Percentiles rank a stretch among this genome's conserved stretches.
Conservation (phyloP, 2,329 filamentous ascomycete species). For the Shiraia sp. region DNA sequence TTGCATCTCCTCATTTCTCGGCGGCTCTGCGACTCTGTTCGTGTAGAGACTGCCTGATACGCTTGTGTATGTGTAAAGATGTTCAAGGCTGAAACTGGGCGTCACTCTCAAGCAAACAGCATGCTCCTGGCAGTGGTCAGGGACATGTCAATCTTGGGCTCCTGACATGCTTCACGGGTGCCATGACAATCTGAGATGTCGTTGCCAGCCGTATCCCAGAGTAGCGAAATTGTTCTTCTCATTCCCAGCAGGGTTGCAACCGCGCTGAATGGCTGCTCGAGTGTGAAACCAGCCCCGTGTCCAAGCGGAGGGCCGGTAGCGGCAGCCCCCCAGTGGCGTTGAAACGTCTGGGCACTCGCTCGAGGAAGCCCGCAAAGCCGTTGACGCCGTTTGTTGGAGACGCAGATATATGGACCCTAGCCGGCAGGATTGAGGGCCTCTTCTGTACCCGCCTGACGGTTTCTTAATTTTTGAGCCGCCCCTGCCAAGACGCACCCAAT, state of each 20-base stretch:
- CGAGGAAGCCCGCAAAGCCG: constrained; percentile 9
- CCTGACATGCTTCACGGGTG: not conserved
- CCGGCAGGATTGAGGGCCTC: too few species aligned
- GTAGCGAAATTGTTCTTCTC: constrained; percentile 16
- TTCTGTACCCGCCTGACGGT: constrained; percentile 11
- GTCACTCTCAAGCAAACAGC: not conserved
- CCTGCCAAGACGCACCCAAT: too few species aligned
- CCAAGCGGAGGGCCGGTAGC: constrained; percentile 22
- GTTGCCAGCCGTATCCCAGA: constrained; percentile 15
- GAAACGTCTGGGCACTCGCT: constrained; percentile 20
- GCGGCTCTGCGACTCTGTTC: constrained; percentile 33
- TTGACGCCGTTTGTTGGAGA: constrained; percentile 16
- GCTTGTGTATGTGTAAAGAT: constrained; percentile 19
- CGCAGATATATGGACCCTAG: constrained; percentile 8
- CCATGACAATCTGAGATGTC: constrained; percentile 5
- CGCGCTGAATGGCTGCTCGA: constrained; percentile 13
- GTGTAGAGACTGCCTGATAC: constrained; percentile 26
- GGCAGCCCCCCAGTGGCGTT: constrained; percentile 29
- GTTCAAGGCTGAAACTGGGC: constrained; percentile 31
- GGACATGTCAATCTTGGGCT: not conserved
- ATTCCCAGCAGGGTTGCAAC: constrained; percentile 11
- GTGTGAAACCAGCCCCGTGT: constrained; percentile 21
- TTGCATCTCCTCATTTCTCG: too few species aligned
- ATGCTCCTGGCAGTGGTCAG: not conserved
- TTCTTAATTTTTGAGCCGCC: constrained; percentile 23